Base-by-base conservation (phyloP, 257 asterid species). In the Avicennia marina region DNA sequence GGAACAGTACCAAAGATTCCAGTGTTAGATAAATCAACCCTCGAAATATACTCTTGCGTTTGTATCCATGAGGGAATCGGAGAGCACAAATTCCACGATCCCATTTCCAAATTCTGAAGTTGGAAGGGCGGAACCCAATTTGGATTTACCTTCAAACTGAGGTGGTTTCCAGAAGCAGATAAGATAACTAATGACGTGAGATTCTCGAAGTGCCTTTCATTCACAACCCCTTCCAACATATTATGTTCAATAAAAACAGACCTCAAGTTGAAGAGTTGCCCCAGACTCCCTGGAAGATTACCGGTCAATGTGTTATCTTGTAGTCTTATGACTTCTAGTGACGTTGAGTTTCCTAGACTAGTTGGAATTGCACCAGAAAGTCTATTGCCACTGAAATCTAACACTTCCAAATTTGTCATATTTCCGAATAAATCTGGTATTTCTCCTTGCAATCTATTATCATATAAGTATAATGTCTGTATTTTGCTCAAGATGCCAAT, bases 261-360 rank as follows among this genome's bases (percentile, higher is more conserved):
- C 7, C n/a, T 13, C 2, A 77, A 40, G 33, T 31, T 73, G 0
- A 9, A 0, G 38, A 77, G 75, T 18, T 50, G 51, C 7, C 81
- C 83, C 11, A 77, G 15, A 58, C 65, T 66, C 58, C 56, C 43
- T 6, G 80, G 75, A n/a, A 79, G 62, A 44, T 55, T 72, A 36
- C 86, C 82, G 15, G 33, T 70, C 16, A 79, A 48, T 26, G 66
- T 31, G 68, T 75, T 79, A 9, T 1, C 11, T 2, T 17, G 0
- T 29, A 75, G 19, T 0, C 0, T 0, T 24, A 79, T 0, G 0
- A 7, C 0, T 33, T 17, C 2, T 47, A 75, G 47, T 26, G 58
- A 60, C 1, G 71, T 45, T n/a, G 64, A 8, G 15, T 29, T 46
- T 26, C 74, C 74, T 6, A 79, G 20, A 25, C n/a, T 65, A 0